Percentiles rank a stretch among this genome's conserved stretches.
These are phyloP conservation scores for Globisporangium echinulatum DNA, from an alignment of 352 stramenopile genomes.

Conservation along the genomic window DNA sequence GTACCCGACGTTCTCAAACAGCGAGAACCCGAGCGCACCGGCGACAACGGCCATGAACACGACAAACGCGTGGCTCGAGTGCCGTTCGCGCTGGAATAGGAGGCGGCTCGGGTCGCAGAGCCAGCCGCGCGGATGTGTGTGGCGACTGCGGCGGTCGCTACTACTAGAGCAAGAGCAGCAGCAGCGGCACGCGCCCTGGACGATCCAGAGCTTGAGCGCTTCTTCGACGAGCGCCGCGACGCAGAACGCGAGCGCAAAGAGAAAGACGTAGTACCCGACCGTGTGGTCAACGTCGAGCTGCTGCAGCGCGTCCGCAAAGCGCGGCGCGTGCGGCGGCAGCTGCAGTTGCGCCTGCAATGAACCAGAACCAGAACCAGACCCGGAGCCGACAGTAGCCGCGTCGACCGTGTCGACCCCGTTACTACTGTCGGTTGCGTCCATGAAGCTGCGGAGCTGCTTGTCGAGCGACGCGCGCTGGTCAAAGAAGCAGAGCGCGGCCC, in stretches of 20 bases:
- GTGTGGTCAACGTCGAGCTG: conserved; percentile 50
- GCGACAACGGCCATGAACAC: conserved; percentile 50
- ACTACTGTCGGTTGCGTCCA: conserved; percentile 5
- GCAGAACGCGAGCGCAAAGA: conserved; percentile 44
- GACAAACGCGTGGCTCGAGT: conserved; percentile 49
- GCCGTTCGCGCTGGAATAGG: conserved; percentile 31
- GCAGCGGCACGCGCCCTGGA: conserved; percentile 44
- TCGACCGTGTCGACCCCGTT: not conserved
- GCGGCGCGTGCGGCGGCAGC: conserved; percentile 15
- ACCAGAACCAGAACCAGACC: not conserved
- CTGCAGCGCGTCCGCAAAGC: conserved; percentile 34
- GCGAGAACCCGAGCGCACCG: conserved; percentile 49
- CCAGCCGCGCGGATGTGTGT: conserved; percentile 22
- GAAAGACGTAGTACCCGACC: conserved; percentile 52
- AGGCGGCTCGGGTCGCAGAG: conserved; percentile 45
- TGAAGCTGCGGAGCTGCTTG: conserved; percentile 30
- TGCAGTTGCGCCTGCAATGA: not conserved
- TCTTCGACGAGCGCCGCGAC: conserved; percentile 64
- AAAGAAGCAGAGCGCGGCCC: conserved; percentile 45
- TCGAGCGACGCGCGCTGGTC: conserved; percentile 41
- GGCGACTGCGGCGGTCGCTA: not conserved
- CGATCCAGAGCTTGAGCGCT: conserved; percentile 59
- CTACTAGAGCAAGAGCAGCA: not conserved
- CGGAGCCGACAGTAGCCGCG: too few species aligned
- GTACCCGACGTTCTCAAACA: conserved; percentile 54